A percentile compares a stretch with the other conserved stretches of the same genome.
Evolutionary conservation across 805 yeast genomes (phyloP).

Genomic region (baker's yeast (Saccharomyces cerevisiae)): DNA sequence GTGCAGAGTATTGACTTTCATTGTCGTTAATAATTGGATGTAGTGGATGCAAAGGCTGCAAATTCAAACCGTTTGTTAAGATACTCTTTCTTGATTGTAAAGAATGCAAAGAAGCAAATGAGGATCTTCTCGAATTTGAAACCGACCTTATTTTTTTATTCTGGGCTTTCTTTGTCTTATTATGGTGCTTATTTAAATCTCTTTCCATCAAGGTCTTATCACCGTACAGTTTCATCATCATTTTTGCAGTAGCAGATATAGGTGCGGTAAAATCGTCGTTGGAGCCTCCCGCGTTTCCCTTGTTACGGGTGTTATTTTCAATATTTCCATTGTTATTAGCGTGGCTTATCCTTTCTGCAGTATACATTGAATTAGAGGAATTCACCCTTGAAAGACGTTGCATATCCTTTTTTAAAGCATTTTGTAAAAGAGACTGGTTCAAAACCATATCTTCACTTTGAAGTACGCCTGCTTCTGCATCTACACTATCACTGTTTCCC

Average conservation of each 20-base stretch:
- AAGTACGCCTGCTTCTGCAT: slow-evolving; percentile 9
- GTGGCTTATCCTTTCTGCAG: neutral
- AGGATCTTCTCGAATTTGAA: neutral
- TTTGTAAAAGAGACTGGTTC: slow-evolving; percentile 14
- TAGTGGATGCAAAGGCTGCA: neutral
- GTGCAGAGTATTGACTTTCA: neutral
- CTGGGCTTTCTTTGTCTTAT: neutral
- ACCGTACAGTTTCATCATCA: slow-evolving; percentile 13
- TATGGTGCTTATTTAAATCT: slow-evolving; percentile 1
- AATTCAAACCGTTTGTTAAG: neutral
- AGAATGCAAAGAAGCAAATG: neutral
- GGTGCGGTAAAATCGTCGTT: neutral
- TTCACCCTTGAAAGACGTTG: slow-evolving; percentile 6
- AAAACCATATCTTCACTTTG: slow-evolving; percentile 18
- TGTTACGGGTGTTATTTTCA: neutral
- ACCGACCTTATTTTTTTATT: neutral
- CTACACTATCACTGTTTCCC: neutral
- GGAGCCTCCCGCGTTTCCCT: neutral
- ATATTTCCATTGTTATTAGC: neutral
- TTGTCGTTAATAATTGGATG: neutral
- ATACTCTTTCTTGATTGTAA: neutral
- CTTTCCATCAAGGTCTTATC: slow-evolving; percentile 6
- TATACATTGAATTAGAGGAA: neutral
- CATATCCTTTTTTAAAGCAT: slow-evolving; percentile 18
- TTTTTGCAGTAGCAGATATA: slow-evolving; percentile 12